phyloP scores from a whole-genome alignment of 2,329 filamentous ascomycete species.

The Microsporum audouinii region DNA sequence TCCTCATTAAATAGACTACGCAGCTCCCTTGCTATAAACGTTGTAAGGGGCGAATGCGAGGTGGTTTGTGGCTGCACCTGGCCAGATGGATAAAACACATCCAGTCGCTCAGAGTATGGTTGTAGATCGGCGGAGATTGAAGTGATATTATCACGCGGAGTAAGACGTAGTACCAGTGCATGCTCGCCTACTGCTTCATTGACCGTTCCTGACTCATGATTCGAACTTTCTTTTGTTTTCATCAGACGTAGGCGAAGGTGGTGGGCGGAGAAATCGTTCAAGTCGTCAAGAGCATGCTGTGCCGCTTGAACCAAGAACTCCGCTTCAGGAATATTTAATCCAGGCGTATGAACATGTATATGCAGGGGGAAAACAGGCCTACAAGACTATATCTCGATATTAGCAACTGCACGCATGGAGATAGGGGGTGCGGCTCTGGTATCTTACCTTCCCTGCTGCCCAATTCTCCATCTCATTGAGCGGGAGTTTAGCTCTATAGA shows the following conservation, averaged over 20 bases:
- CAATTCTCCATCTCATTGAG: conserved; percentile 78
- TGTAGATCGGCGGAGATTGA: conserved; percentile 53
- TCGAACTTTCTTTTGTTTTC: conserved; percentile 22
- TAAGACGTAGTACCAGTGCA: conserved; percentile 60
- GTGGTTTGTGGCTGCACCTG: conserved; percentile 56
- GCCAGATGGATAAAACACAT: conserved; percentile 64
- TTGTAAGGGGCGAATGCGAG: conserved; percentile 60
- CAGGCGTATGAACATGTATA: conserved; percentile 62
- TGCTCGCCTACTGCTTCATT: conserved; percentile 23
- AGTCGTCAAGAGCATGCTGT: conserved; percentile 73
- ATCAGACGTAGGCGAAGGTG: conserved; percentile 62
- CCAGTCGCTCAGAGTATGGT: conserved; percentile 57
- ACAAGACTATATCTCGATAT: conserved; percentile 52
- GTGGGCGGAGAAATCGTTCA: conserved; percentile 76
- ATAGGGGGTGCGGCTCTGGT: conserved; percentile 6
- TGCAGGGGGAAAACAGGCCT: conserved; percentile 77
- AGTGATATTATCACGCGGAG: conserved; percentile 39
- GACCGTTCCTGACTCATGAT: conserved; percentile 5
- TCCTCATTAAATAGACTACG: conserved; percentile 75
- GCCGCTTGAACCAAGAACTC: conserved; percentile 66
- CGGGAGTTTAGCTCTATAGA: conserved; percentile 76
- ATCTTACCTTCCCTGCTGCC: conserved; percentile 71
- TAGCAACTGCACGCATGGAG: not conserved
- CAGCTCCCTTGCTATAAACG: conserved; percentile 67
- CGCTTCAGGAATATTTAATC: conserved; percentile 54